Conservation (phyloP, 352 stramenopile genomes). For the Phytopythium aichiense region DNA sequence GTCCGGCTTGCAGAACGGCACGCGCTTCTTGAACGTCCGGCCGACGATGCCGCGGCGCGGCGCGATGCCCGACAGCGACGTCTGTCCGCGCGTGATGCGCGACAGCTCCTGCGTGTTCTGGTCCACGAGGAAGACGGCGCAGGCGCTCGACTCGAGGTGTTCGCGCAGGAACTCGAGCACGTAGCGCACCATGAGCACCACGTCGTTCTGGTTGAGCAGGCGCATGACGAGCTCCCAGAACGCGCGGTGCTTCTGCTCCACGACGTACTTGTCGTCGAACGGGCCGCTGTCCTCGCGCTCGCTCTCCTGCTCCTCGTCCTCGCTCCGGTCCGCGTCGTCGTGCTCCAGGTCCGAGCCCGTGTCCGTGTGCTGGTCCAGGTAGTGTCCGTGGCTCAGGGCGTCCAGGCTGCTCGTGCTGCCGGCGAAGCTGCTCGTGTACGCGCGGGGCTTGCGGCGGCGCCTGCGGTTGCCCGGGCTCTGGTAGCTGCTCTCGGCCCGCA, state of each 20-base stretch:
- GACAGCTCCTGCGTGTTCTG: conserved; percentile 73
- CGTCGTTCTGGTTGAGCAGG: conserved; percentile 64
- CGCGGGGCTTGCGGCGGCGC: neutral
- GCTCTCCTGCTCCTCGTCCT: neutral
- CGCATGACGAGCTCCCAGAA: conserved; percentile 79
- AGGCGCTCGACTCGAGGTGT: conserved; percentile 41
- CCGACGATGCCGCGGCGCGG: conserved; percentile 53
- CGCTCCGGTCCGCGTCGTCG: neutral
- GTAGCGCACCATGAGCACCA: conserved; percentile 68
- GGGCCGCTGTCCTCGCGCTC: conserved; percentile 6
- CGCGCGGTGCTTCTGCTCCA: conserved; percentile 62
- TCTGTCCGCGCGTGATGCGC: conserved; percentile 48
- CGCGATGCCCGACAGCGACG: conserved; percentile 46
- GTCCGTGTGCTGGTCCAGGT: conserved; percentile 2
- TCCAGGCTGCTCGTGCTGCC: neutral
- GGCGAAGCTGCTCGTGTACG: conserved; percentile 4
- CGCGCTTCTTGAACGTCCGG: conserved; percentile 27
- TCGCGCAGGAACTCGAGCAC: conserved; percentile 63
- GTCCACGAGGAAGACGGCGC: conserved; percentile 74
- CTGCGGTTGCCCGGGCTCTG: neutral
- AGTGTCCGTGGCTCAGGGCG: neutral
- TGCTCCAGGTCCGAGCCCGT: neutral
- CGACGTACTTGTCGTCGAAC: conserved; percentile 31
- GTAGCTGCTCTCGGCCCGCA: conserved; percentile 8
- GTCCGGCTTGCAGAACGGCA: conserved; percentile 29